phyloP scores from a whole-genome alignment of 768 basidiomycete species.

The Phaffia australis region DNA sequence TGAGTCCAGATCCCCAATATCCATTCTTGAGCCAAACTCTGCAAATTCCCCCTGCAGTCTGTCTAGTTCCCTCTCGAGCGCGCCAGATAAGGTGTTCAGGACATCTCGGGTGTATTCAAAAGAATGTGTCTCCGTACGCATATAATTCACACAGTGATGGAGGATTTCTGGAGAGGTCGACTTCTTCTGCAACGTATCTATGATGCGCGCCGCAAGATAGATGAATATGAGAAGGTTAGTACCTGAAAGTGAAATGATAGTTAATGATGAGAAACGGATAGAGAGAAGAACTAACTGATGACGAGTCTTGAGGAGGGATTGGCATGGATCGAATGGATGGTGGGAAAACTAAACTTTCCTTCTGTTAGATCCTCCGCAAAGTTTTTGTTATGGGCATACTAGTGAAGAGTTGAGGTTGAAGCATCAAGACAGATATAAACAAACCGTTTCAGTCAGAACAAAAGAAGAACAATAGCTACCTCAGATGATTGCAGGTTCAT shows the following conservation, averaged over 20 bases:
- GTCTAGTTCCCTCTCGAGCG: conserved; percentile 57
- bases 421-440: not conserved
- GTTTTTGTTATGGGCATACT: conserved; percentile 64
- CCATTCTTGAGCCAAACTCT: not conserved
- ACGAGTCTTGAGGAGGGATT: conserved; percentile 41
- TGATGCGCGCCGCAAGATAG: not conserved
- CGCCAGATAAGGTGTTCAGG: conserved; percentile 53
- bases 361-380: conserved; percentile 91
- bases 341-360: conserved; percentile 94
- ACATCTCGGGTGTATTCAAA: conserved; percentile 78
- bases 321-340: conserved; percentile 77
- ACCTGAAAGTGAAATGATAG: not conserved
- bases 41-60: conserved; percentile 40
- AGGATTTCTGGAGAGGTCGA: conserved; percentile 74
- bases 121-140: conserved; percentile 62
- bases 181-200: conserved; percentile 85
- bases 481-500: conserved; percentile 85
- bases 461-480: conserved; percentile 41
- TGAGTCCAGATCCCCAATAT: too few relatives aligned
- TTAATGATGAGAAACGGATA: not conserved
- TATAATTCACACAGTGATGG: conserved; percentile 64
- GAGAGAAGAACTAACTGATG: conserved; percentile 3
- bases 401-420: not conserved
- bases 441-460: not conserved
- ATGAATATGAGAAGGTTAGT: not conserved